Evolutionary conservation across 2,329 filamentous ascomycete species (phyloP).

Genomic region (Cercospora brassicicola): DNA sequence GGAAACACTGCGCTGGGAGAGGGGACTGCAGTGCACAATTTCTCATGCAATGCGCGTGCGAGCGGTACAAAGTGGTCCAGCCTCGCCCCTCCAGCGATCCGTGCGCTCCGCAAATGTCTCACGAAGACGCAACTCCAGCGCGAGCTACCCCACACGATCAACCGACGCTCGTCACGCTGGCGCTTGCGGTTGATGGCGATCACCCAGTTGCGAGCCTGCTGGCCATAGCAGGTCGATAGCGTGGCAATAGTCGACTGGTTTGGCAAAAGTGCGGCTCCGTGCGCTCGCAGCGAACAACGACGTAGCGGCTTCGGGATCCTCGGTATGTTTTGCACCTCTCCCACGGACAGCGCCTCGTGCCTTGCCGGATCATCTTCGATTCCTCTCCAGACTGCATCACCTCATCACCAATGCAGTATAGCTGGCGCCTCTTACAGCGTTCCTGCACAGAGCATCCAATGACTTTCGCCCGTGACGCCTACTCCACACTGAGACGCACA

Average conservation of each 20-base stretch:
- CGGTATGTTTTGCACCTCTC: slow-evolving; percentile 3
- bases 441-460: slow-evolving; percentile 14
- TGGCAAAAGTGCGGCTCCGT: neutral
- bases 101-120: slow-evolving; percentile 18
- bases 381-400: slow-evolving; percentile 4
- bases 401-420: slow-evolving; percentile 8
- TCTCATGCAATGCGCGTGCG: neutral
- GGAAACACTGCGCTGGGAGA: slow-evolving; percentile 9
- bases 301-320: slow-evolving; percentile 3
- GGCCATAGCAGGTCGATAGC: neutral
- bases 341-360: slow-evolving; percentile 2
- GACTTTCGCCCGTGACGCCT: neutral
- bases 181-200: slow-evolving; percentile 18
- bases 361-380: slow-evolving; percentile 10
- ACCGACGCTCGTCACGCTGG: slow-evolving; percentile 10
- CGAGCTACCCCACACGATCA: slow-evolving; percentile 13
- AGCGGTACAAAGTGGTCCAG: neutral
- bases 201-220: neutral
- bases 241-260: slow-evolving; percentile 7
- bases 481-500: neutral
- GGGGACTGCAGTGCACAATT: neutral
- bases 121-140: slow-evolving; percentile 20
- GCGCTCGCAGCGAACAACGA: neutral
- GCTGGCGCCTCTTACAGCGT: slow-evolving; percentile 9
- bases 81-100: slow-evolving; percentile 6